A percentile compares a stretch with the other conserved stretches of the same genome.
Evolutionary conservation across 2,329 filamentous ascomycete genomes (phyloP).

Genomic region (Colletotrichum sp.): DNA sequence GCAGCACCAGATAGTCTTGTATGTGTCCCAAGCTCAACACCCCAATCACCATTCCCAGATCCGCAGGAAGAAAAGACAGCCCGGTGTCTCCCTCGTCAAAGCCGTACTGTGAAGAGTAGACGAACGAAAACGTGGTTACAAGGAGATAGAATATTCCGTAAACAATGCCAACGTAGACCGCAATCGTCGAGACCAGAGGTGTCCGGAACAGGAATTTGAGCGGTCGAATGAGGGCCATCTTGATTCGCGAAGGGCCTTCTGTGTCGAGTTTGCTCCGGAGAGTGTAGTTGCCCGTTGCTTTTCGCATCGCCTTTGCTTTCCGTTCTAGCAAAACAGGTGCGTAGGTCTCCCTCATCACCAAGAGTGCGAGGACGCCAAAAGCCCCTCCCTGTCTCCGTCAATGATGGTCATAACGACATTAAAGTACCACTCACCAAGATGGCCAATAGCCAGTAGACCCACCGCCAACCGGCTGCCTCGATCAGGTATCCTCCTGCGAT

Average conservation of each 20-base stretch:
- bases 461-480: constrained; percentile 48
- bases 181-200: constrained; percentile 55
- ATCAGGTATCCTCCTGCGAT: constrained; percentile 43
- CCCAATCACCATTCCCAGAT: constrained; percentile 49
- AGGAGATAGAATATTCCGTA: constrained; percentile 62
- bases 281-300: constrained; percentile 42
- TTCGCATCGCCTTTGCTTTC: constrained; percentile 44
- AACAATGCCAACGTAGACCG: constrained; percentile 58
- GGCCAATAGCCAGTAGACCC: constrained; percentile 53
- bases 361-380: constrained; percentile 36
- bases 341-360: constrained; percentile 49
- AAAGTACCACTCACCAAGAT: constrained; percentile 42
- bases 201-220: constrained; percentile 59
- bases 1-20: constrained; percentile 32
- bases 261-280: constrained; percentile 45
- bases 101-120: constrained; percentile 55
- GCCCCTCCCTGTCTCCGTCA: constrained; percentile 28
- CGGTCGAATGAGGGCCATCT: constrained; percentile 44
- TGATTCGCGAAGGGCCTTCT: constrained; percentile 39
- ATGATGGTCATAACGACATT: background rate
- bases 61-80: constrained; percentile 61
- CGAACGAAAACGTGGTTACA: constrained; percentile 59
- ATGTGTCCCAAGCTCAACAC: constrained; percentile 39
- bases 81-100: constrained; percentile 49
- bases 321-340: constrained; percentile 41